Base-by-base conservation (phyloP, 768 basidiomycete genomes). In the Mycena maculata region DNA sequence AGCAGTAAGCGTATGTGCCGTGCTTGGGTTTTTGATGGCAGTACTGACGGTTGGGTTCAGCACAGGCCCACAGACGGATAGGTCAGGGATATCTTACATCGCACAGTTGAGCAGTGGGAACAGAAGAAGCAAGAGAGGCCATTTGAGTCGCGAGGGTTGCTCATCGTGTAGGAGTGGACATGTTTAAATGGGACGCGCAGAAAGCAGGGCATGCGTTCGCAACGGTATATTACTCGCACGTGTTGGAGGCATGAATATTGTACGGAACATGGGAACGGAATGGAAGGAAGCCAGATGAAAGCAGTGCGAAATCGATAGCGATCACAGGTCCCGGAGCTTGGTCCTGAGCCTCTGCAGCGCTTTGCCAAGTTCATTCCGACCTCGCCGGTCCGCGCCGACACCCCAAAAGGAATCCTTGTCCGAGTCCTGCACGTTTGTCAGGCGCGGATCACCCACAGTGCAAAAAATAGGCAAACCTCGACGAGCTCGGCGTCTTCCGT, bases 381-480 rank as follows among this genome's bases (percentile, higher is more conserved):
- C 92, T 71, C 82, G 79, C 28, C 84, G 79, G 75, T 93, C 89
- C 41, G 85, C 81, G 7, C 92, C 92, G 66, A 88, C 77, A n/a
- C 92, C 92, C 91, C 92, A 93, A 77, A 92, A 92, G 42, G 90
- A 82, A 75, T 93, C 92, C 68, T 87, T 89, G 64, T 89, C 88
- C n/a, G 90, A 92, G 72, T 90, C 86, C 90, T 91, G 66, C 11
- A 58, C 5, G 45, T 41, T 39, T 30, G 39, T 63, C 42, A 65
- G 54, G 38, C 10, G 55, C 30, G 15, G 53, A 50, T 44, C 49
- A 22, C 13, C 39, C 22, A 28, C 15, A 53, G 23, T 59, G 67
- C 53, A 61, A 38, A 30, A 31, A 57, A 45, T 30, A 30, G 65
- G 71, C 79, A 72, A 62, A 90, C 91, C 85, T 94, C 92, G 6